phyloP scores from a whole-genome alignment of 345 rosid genomes.

The Lepidium aucheri region DNA sequence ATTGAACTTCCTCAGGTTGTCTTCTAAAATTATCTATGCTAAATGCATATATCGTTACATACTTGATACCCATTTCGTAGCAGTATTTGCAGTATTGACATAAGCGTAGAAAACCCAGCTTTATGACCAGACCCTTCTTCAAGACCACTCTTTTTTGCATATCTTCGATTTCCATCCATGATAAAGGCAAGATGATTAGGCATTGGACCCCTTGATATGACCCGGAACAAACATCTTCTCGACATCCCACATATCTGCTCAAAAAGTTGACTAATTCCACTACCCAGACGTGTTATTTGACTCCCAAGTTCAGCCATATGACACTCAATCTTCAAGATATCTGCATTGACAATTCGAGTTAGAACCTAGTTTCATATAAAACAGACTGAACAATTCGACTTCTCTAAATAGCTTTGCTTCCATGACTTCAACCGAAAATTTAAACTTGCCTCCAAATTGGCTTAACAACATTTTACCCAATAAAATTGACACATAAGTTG shows the following conservation, averaged over 20 bases:
- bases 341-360: neutral
- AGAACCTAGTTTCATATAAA: no score
- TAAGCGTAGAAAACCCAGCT: slow-evolving; percentile 54
- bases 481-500: neutral
- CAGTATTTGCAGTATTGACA: slow-evolving; percentile 54
- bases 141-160: slow-evolving; percentile 28
- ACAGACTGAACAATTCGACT: neutral
- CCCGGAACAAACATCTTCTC: slow-evolving; percentile 37
- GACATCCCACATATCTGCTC: slow-evolving; percentile 19
- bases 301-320: slow-evolving; percentile 7
- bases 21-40: slow-evolving; percentile 82
- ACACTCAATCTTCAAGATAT: slow-evolving; percentile 9
- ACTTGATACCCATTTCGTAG: slow-evolving; percentile 61
- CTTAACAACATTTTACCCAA: neutral
- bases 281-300: neutral
- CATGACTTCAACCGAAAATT: neutral
- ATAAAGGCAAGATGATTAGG: slow-evolving; percentile 61
- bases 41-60: slow-evolving; percentile 60
- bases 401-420: slow-evolving; percentile 10
- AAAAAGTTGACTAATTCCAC: slow-evolving; percentile 12
- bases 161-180: slow-evolving; percentile 46
- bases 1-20: slow-evolving; percentile 59
- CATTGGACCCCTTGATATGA: slow-evolving; percentile 43
- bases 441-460: neutral
- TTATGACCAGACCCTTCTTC: slow-evolving; percentile 26